Base-by-base conservation (phyloP, 2,329 filamentous ascomycete species). In the Epichloe amarillans region DNA sequence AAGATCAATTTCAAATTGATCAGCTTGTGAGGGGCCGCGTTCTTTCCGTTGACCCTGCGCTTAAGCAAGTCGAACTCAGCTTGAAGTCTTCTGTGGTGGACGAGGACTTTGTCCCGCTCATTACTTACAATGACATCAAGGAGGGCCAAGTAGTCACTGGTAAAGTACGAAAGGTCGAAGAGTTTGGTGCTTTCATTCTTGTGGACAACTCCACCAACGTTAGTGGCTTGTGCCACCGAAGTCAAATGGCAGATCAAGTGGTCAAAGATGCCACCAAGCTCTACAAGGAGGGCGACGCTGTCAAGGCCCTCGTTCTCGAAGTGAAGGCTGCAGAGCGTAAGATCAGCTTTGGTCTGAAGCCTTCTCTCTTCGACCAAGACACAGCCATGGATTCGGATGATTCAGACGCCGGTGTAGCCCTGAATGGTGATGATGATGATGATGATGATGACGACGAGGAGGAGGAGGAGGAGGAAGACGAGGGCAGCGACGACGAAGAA, bases 141-240 rank as follows among this genome's bases (percentile, higher is more conserved):
- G 72, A 78, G 54, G 90, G 89, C 6, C 86, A 95, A 66, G 72
- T 89, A 35, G 77, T 98, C 36, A 95, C 87, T 12, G 93, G 90
- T 46, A 95, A 88, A 63, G 81, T 98, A 51, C 84, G 90, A 60
- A 95, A 94, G 67, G 89, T 97, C 2, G 88, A 95, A 62, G 86
- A 95, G 35, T 98, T 90, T 64, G 93, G 93, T 56, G 91, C 91
- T 5, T 98, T 98, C 65, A 86, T 98, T 58, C 80, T 94, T 42
- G 73, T 98, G 19, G 88, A 96, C 65, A 82, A 85, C 53, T 94
- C 90, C 4, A 76, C 80, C 50, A 95, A 95, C 58, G 81, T 98
- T 55, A 95, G 91, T 58, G 93, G 93, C 54, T 76, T 98, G 10
- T 97, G 91, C 65, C 93, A 98, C 66, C 81, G 86, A 55, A 91